Conservation (phyloP, 176 grass and related monocot species). For the Miscanthus lutarioriparius region DNA sequence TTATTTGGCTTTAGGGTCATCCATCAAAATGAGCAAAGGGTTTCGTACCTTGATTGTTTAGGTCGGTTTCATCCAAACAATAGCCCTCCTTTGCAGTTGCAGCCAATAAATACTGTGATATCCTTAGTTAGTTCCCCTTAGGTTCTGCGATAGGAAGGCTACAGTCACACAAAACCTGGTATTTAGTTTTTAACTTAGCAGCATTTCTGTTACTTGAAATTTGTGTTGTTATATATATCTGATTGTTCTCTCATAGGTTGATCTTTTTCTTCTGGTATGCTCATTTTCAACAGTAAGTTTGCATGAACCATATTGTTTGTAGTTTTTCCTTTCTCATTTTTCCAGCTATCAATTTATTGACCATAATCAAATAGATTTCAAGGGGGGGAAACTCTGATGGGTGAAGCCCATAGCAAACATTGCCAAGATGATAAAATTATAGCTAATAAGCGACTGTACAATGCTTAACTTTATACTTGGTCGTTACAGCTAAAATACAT, state of each 20-base stretch:
- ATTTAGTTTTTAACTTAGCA: not conserved
- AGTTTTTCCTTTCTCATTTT: not conserved
- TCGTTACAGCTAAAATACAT: not conserved
- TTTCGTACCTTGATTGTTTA: not conserved
- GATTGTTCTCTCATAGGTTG: not conserved
- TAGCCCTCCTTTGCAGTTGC: not conserved
- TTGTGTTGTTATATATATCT: not conserved
- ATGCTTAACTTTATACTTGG: not conserved
- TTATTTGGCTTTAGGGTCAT: not conserved
- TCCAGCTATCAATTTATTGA: not conserved
- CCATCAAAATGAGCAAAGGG: not conserved
- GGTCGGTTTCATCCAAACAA: not conserved
- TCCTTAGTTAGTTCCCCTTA: not conserved
- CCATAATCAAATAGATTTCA: not conserved
- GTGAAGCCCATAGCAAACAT: not conserved
- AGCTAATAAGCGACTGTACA: not conserved
- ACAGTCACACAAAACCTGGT: not conserved
- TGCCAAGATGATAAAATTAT: not conserved
- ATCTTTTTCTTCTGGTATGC: slow-evolving; percentile 3
- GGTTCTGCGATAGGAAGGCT: not conserved
- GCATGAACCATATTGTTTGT: not conserved
- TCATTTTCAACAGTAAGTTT: slow-evolving; percentile 4
- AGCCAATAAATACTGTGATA: not conserved
- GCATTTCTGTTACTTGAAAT: not conserved
- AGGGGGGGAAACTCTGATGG: not conserved